Evolutionary conservation across 306 rosid genomes (phyloP).

Genomic region (Astragalus membranaceus): DNA sequence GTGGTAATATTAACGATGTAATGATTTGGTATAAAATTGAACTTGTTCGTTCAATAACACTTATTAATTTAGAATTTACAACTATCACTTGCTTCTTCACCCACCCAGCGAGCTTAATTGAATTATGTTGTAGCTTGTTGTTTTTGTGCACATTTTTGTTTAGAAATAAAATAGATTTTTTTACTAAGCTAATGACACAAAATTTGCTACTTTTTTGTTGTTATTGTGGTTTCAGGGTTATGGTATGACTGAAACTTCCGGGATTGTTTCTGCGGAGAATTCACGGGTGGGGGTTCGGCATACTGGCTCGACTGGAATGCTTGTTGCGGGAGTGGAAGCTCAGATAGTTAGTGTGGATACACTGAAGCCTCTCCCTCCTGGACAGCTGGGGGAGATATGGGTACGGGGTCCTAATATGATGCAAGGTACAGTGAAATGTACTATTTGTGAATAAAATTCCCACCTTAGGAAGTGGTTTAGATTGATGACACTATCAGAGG

Average conservation of each 20-base stretch:
- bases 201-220: not conserved
- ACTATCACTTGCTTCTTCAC: too few relatives aligned
- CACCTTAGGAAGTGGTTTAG: not conserved
- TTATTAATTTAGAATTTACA: too few relatives aligned
- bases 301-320: slow-evolving; percentile 66
- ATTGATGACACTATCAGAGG: not conserved
- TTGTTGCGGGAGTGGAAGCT: slow-evolving; percentile 67
- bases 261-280: slow-evolving; percentile 53
- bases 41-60: too few relatives aligned
- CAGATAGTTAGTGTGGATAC: slow-evolving; percentile 75
- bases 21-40: too few relatives aligned
- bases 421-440: slow-evolving; percentile 41
- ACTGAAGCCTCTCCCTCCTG: slow-evolving; percentile 77
- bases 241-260: slow-evolving; percentile 97
- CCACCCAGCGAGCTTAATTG: too few relatives aligned
- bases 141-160: not conserved
- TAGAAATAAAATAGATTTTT: not conserved
- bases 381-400: slow-evolving; percentile 85
- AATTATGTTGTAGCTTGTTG: not conserved
- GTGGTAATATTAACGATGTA: too few relatives aligned
- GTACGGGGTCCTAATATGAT: slow-evolving; percentile 89
- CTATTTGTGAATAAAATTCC: not conserved
- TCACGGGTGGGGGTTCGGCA: slow-evolving; percentile 42
- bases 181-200: not conserved
- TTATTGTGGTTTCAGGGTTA: slow-evolving; percentile 53